phyloP scores from a whole-genome alignment of 495 filamentous ascomycete species.

The Chaetomidium leptoderma region DNA sequence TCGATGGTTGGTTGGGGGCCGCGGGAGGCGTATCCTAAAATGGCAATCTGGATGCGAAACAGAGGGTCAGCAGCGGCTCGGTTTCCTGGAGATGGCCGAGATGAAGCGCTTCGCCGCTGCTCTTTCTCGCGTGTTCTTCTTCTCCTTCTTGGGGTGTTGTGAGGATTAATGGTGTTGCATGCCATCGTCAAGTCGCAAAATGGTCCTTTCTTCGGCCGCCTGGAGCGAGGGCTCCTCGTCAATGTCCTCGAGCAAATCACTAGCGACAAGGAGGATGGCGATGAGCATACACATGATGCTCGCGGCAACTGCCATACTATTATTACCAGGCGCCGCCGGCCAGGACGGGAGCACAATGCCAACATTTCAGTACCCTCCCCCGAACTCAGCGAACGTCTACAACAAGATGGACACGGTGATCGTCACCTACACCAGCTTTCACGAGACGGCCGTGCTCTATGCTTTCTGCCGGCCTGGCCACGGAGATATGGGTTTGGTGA shows the following conservation, averaged over 20 bases:
- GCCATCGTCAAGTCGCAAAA: background rate
- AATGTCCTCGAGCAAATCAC: background rate
- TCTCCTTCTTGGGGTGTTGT: background rate
- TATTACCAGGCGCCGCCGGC: background rate
- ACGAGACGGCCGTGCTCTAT: background rate
- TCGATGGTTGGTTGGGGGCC: no score
- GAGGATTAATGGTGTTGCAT: background rate
- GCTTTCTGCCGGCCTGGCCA: constrained; percentile 10
- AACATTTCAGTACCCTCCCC: background rate
- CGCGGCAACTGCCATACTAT: background rate
- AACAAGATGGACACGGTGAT: constrained; percentile 14
- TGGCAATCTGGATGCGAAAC: no score
- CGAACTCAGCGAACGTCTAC: background rate
- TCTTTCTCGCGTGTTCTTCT: no score
- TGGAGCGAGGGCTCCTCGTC: background rate
- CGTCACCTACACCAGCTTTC: constrained; percentile 6
- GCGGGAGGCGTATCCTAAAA: no score
- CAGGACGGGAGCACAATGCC: background rate
- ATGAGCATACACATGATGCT: background rate
- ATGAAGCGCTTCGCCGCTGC: no score
- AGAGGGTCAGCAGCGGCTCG: no score
- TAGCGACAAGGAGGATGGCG: background rate
- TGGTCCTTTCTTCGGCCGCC: background rate
- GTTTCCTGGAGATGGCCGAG: no score
- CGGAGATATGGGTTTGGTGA: background rate